These are phyloP conservation scores for Debaryomycetaceae sp. DNA, from an alignment of 1,139 yeast species.

Conservation along the genomic window DNA sequence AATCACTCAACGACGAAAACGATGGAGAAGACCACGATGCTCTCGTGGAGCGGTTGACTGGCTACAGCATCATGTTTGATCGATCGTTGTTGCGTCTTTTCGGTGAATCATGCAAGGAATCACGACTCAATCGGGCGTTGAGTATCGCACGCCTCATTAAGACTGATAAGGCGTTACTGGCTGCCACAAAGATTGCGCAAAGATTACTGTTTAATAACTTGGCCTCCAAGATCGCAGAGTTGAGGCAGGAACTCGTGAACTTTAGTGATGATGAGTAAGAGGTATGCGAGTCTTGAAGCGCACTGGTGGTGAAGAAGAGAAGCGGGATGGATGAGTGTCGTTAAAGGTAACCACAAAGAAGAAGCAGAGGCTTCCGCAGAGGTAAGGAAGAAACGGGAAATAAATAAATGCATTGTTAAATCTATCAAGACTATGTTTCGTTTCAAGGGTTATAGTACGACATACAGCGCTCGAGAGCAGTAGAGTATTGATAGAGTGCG, in stretches of 20 bases:
- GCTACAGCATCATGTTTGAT: constrained; percentile 50
- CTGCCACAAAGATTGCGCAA: constrained; percentile 77
- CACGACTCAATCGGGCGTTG: constrained; percentile 54
- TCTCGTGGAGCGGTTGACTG: constrained; percentile 35
- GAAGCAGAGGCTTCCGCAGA: no score
- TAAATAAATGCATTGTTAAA: no score
- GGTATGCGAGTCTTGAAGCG: background rate
- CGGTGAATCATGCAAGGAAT: constrained; percentile 66
- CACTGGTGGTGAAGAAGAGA: no score
- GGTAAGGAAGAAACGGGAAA: no score
- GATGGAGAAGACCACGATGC: constrained; percentile 29
- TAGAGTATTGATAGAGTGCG: background rate
- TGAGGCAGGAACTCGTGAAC: constrained; percentile 43
- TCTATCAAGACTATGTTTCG: no score
- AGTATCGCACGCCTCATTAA: constrained; percentile 60
- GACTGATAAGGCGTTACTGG: constrained; percentile 69
- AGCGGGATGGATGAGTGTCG: no score
- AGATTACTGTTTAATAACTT: constrained; percentile 58
- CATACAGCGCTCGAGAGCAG: background rate
- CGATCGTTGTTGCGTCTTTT: constrained; percentile 65
- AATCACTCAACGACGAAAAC: constrained; percentile 23
- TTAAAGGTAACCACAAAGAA: no score
- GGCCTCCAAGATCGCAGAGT: constrained; percentile 55
- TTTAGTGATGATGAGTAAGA: constrained; percentile 11
- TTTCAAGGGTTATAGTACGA: background rate